Conservation (phyloP, 306 rosid species). For the Casuarina equisetifolia region DNA sequence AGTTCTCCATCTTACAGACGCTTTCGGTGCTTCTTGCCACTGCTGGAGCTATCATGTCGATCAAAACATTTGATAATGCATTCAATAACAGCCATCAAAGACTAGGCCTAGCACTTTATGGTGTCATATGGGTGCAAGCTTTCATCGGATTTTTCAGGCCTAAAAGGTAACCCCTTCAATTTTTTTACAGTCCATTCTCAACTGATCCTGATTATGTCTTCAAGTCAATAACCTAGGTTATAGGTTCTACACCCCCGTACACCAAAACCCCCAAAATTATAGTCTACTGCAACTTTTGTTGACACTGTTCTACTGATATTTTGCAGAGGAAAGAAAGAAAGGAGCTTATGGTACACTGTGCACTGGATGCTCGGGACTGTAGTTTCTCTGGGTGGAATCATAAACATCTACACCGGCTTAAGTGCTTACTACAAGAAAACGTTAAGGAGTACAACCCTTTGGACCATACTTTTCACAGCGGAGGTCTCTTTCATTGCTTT, state of each 20-base stretch:
- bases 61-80: conserved; percentile 82
- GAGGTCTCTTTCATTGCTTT: conserved; percentile 67
- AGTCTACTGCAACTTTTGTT: background rate
- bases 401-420: conserved; percentile 85
- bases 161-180: conserved; percentile 50
- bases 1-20: conserved; percentile 46
- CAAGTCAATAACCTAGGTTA: no score
- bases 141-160: conserved; percentile 86
- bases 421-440: conserved; percentile 72
- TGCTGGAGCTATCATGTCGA: conserved; percentile 78
- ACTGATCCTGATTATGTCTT: no score
- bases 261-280: no score
- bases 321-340: conserved; percentile 75
- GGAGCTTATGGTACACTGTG: conserved; percentile 70
- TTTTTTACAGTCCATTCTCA: background rate
- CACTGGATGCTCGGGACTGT: conserved; percentile 90
- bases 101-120: conserved; percentile 84
- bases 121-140: conserved; percentile 66
- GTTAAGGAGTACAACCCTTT: conserved; percentile 54
- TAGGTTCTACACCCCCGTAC: no score
- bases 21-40: conserved; percentile 67
- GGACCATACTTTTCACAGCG: conserved; percentile 83
- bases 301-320: background rate
- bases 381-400: conserved; percentile 67
- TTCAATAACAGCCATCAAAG: conserved; percentile 89